These are phyloP conservation scores for Annulohypoxylon stygium DNA, from an alignment of 495 filamentous ascomycete genomes.

Conservation along the genomic window DNA sequence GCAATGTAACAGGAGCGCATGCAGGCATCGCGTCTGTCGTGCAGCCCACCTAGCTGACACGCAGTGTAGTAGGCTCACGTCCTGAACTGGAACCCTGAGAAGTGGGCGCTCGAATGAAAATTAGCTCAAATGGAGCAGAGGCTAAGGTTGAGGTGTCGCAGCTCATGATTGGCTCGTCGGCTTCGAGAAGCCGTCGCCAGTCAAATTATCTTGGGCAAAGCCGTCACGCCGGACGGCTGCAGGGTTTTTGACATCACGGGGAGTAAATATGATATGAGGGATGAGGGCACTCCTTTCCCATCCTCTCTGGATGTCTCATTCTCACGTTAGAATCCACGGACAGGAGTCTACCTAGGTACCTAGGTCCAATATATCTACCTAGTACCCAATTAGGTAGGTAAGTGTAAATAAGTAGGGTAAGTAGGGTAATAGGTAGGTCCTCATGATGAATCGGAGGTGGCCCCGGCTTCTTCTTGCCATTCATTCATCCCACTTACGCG, in stretches of 20 bases:
- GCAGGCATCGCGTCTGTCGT: conserved; percentile 40
- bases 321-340: not conserved
- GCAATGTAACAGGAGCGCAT: conserved; percentile 41
- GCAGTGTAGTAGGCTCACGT: conserved; percentile 35
- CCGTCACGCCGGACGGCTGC: conserved; percentile 22
- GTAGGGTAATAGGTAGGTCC: too few species aligned
- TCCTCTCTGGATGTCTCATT: not conserved
- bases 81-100: conserved; percentile 14
- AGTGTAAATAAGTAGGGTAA: too few species aligned
- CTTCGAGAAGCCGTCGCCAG: conserved; percentile 20
- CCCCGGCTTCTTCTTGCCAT: not conserved
- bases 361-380: not conserved
- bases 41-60: conserved; percentile 33
- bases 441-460: not conserved
- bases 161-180: conserved; percentile 27
- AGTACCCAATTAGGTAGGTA: too few species aligned
- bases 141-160: conserved; percentile 16
- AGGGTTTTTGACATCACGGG: conserved; percentile 26
- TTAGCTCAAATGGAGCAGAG: conserved; percentile 35
- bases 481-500: not conserved
- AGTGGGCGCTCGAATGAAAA: conserved; percentile 45
- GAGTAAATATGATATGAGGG: conserved; percentile 21
- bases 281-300: not conserved
- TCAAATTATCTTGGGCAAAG: conserved; percentile 11
- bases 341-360: too few species aligned